Evolutionary conservation across 306 rosid species (phyloP), one percentile per base, ranked within the genome.

Genomic region (Castanea sativa): DNA sequence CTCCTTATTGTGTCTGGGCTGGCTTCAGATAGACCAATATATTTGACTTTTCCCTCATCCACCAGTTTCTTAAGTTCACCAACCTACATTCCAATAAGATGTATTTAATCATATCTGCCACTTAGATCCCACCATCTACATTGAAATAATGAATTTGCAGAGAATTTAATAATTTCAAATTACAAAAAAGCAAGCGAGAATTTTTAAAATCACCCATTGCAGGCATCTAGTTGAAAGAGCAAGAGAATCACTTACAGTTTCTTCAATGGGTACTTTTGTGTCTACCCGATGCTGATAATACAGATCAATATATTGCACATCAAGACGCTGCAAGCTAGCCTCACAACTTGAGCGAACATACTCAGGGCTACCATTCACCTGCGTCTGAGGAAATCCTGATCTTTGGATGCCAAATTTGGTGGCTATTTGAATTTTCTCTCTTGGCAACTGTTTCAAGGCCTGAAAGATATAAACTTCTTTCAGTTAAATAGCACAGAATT

Each of bases 301-400:
- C 43, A 93, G 90, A 78, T 93, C 98, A 55, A 91, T 91, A 80
- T 83, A 91, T 15, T 88, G 88, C 12, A 93, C 82, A 19, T 29
- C 89, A 33, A 93, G 98, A 52, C 93, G 92, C 74, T 91, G 87
- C 84, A 93, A 85, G 76, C 97, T 91, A 25, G 87, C 94, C 78
- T 91, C 94, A 51, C 94, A 91, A 43, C 94, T 74, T 2, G 87
- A 83, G 13, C 97, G 94, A 38, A 85, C 93, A 78, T 93, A 93
- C 7, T 91, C 92, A 0, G 97, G 92, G 23, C 88, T 84, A 33
- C 98, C 97, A 16, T 80, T 90, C 29, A 91, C 81, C 6, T 8
- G 1, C 41, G 78, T 0, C 8, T 35, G 5, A 45, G 78, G 0
- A 45, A 18, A 21, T 27, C 35, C 75, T 1, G 6, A 1, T 29